These are phyloP conservation scores for Rhododendron williamsianum DNA, from an alignment of 148 eudicot genomes.

Conservation along the genomic window DNA sequence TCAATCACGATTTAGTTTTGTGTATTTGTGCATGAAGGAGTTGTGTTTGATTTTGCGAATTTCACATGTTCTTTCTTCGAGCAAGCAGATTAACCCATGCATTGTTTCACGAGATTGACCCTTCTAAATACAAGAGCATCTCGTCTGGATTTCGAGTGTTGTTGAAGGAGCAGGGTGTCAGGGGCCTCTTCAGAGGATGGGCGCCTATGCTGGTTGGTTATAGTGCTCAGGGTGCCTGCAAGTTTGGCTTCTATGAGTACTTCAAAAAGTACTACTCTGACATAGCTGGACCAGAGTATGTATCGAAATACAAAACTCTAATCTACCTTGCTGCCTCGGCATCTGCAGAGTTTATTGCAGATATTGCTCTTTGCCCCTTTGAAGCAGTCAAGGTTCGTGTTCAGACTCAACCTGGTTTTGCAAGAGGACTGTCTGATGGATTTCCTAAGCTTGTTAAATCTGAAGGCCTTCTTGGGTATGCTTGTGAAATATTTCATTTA, in stretches of 20 bases:
- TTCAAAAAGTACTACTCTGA: conserved; percentile 9
- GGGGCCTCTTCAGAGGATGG: conserved; percentile 7
- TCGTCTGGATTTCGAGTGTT: not conserved
- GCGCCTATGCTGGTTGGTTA: conserved; percentile 4
- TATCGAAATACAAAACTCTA: not conserved
- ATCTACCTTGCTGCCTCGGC: conserved; percentile 7
- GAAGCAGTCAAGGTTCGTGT: conserved; percentile 6
- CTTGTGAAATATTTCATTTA: not conserved
- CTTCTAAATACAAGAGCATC: conserved; percentile 3
- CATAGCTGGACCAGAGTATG: conserved; percentile 3
- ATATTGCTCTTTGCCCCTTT: conserved; percentile 5
- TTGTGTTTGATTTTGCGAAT: not conserved
- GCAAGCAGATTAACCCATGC: not conserved
- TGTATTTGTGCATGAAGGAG: not conserved
- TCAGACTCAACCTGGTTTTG: conserved; percentile 2
- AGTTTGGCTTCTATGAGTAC: conserved; percentile 6
- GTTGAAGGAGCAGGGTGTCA: conserved; percentile 3
- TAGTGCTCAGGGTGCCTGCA: conserved; percentile 7
- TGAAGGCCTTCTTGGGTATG: conserved; percentile 1
- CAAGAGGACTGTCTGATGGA: conserved; percentile 1
- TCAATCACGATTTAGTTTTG: not conserved
- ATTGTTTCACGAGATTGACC: not conserved
- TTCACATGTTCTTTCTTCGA: not conserved
- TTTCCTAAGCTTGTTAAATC: not conserved
- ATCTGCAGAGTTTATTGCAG: conserved; percentile 2